Percentiles rank a stretch among this genome's conserved stretches.
These are phyloP conservation scores for Trypanosoma lewisi DNA, from an alignment of 208 protist genomes.

Conservation along the genomic window DNA sequence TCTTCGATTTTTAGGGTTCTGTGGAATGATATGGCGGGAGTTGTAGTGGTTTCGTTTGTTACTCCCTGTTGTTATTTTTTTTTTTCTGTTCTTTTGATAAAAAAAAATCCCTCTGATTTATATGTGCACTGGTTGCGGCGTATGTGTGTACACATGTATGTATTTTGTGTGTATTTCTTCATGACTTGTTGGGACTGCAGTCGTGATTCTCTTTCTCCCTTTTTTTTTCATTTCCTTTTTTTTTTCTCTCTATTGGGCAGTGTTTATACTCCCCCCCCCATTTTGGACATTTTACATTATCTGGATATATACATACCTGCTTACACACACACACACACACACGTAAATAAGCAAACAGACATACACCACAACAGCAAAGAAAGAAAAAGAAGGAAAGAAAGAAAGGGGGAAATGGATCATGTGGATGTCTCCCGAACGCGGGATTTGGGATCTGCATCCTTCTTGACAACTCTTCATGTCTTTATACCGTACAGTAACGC, in stretches of 20 bases:
- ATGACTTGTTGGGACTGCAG: too few species aligned
- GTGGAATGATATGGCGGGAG: constrained; percentile 62
- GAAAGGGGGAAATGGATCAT: constrained; percentile 21
- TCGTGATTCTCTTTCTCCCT: constrained; percentile 5
- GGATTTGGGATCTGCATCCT: constrained; percentile 3
- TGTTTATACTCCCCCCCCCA: constrained; percentile 2
- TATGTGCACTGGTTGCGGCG: too few species aligned
- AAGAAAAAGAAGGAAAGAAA: neutral
- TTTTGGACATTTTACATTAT: too few species aligned
- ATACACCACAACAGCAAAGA: neutral
- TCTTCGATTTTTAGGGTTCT: constrained; percentile 54
- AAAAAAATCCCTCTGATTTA: too few species aligned
- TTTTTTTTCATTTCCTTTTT: constrained; percentile 26
- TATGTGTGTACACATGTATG: too few species aligned
- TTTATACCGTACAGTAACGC: constrained; percentile 15
- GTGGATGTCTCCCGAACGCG: constrained; percentile 20
- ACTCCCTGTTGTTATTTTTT: constrained; percentile 15
- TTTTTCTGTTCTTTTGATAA: neutral
- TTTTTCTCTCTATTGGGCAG: constrained; percentile 15
- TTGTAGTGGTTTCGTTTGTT: constrained; percentile 13
- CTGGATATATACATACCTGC: neutral
- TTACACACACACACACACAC: too few species aligned
- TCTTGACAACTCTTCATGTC: constrained; percentile 15
- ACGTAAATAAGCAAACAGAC: too few species aligned
- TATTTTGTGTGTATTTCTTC: too few species aligned